Evolutionary conservation across 495 filamentous ascomycete species (phyloP), one percentile per base, ranked within the genome.

Genomic region (Cenococcum geophilum): DNA sequence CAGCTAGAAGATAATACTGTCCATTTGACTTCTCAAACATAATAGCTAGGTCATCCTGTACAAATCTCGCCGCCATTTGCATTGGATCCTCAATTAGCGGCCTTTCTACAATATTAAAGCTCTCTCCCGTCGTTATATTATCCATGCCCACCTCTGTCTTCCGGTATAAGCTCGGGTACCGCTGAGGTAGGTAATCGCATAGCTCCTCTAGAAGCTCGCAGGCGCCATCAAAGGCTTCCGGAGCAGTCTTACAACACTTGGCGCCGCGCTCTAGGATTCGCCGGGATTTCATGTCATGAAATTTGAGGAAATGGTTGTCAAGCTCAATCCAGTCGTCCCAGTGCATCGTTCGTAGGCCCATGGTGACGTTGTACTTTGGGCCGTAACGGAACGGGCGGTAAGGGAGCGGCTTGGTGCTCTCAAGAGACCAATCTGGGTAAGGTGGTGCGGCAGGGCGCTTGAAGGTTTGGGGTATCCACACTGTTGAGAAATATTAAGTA

Each of bases 261-360:
- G 72, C 52, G 6, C 87, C 89, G 1, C 91, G 86, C 57, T 89
- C 83, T 57, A 75, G 57, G 60, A 96, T 89, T 0, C 91, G 81
- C 5, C 75, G 76, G 2, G 80, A 79, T 72, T 95, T 96, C 66
- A 84, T 80, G 45, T 81, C 79, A 74, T 96, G 89, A 74, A 80
- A 95, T 55, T 82, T 82, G 2, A 83, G 78, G 73, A 83, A 95
- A 51, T 93, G 83, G 66, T 87, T 91, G 75, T 96, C 91, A 40
- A 95, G 82, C 74, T 95, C 84, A 64, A 95, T 93, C 90, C 90
- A 95, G 40, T 90, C 87, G 66, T 86, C 83, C 77, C 85, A 89
- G 62, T 86, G 80, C 79, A 93, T 82, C 22, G 79, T 84, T 49
- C 89, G 81, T 14, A 96, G 77, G 1, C 91, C 91, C 87, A 96